These are phyloP conservation scores for Flaveria trinervia DNA, from an alignment of 129 eudicot species.

Conservation along the genomic window DNA sequence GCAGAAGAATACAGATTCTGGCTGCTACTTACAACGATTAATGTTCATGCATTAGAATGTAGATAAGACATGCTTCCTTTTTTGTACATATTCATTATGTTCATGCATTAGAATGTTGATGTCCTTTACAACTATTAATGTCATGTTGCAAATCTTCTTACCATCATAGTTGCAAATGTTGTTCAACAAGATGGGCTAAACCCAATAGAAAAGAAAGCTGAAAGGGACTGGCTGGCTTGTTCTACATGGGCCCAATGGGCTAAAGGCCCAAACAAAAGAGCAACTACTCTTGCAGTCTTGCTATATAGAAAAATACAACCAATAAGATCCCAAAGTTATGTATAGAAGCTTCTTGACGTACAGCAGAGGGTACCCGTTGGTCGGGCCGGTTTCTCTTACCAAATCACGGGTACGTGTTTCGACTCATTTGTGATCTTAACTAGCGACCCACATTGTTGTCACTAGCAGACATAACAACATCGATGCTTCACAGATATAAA, in stretches of 20 bases:
- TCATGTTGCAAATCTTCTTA: not conserved
- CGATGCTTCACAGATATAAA: constrained; percentile 17
- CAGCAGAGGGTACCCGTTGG: constrained; percentile 20
- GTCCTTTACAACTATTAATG: not conserved
- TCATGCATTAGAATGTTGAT: constrained; percentile 18
- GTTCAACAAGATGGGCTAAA: not conserved
- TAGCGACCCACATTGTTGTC: constrained; percentile 29
- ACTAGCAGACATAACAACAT: constrained; percentile 25
- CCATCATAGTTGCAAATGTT: constrained; percentile 1
- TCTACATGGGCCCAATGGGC: constrained; percentile 5
- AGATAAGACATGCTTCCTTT: not conserved
- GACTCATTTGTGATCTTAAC: constrained; percentile 28
- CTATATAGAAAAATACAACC: not conserved
- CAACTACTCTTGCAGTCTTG: not conserved
- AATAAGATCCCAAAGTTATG: constrained; percentile 11
- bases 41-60: no score
- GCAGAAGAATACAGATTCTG: constrained; percentile 18
- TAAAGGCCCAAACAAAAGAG: not conserved
- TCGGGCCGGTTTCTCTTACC: constrained; percentile 6
- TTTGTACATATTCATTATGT: constrained; percentile 30
- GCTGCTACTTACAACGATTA: not conserved
- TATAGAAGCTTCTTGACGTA: constrained; percentile 31
- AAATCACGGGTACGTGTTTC: constrained; percentile 5
- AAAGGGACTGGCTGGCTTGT: not conserved
- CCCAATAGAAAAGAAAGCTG: not conserved